Evolutionary conservation across 768 basidiomycete species (phyloP), one percentile per base, ranked within the genome.

Genomic region (Phlebiopsis gigantea): DNA sequence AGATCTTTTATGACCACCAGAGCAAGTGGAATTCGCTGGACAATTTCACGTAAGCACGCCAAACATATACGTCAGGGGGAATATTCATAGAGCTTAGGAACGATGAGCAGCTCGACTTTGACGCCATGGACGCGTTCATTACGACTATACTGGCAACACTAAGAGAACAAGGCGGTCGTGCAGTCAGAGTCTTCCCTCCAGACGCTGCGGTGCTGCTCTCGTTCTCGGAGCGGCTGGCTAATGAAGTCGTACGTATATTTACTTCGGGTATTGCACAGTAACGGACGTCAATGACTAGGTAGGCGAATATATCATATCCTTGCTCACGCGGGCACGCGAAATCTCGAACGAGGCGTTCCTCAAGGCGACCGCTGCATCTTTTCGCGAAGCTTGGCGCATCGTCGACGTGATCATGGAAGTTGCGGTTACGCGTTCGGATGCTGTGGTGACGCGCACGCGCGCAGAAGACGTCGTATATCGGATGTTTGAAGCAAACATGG

Each of bases 401-500:
- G 93, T 93, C 0, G 92, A 93, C 59, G 75, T 77, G 6, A 78
- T 96, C 30, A 69, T 90, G 56, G 73, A 80, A 22, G 81, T 88
- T 28, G 82, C 79, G 0, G 64, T 65, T 46, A 67, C 76, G 47
- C 69, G 77, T 22, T 59, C 61, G 21, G 75, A 75, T 52, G 62
- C 73, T 15, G 63, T 70, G 15, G 72, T 89, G 4, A 69, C 77
- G 10, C 71, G 71, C 50, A 77, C 78, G 7, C 75, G 78, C 39
- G 85, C 86, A 0, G 92, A 97, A 67, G 91, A 96, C 68, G 81
- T 95, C 43, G 77, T 96, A 88, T 96, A 92, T 69, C 82, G 79
- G 46, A 97, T 98, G 93, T 98, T 98, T 63, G 95, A 98, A 70
- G 76, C 80, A 9, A 90, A 95, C 68, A 97, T 98, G 92, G 95